phyloP scores from a whole-genome alignment of 371 early-diverging fungal species.

The Dichotomocladium elegans region DNA sequence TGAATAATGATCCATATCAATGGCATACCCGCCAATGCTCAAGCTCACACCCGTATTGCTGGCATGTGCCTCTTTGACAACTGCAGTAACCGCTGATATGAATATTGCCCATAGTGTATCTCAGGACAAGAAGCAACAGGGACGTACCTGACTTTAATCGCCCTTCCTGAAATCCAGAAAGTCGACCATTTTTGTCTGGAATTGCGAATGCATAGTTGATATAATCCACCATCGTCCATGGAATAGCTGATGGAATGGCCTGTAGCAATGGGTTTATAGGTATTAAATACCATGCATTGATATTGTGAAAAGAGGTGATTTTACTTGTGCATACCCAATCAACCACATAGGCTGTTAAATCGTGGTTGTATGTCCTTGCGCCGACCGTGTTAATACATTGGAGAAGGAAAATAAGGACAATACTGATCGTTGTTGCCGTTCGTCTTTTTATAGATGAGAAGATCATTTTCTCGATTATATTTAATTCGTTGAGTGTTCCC shows the following conservation, averaged over 20 bases:
- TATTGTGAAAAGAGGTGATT: no score
- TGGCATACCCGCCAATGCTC: conserved; percentile 35
- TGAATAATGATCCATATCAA: background rate
- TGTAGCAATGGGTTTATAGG: conserved; percentile 5
- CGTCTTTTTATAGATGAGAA: no score
- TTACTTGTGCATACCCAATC: conserved; percentile 35
- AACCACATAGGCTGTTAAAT: conserved; percentile 36
- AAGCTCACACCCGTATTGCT: conserved; percentile 28
- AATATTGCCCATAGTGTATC: no score
- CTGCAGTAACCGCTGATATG: conserved; percentile 7
- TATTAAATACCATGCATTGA: background rate
- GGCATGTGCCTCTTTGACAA: conserved; percentile 29
- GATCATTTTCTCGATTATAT: no score
- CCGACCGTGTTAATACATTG: no score
- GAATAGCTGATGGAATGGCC: conserved; percentile 19
- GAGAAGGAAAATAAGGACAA: no score
- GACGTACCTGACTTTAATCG: conserved; percentile 11
- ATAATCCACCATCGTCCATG: conserved; percentile 32
- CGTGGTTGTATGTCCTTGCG: no score
- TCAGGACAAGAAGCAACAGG: no score
- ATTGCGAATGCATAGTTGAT: conserved; percentile 37
- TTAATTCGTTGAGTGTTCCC: no score
- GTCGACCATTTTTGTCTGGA: conserved; percentile 20
- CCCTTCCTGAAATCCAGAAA: conserved; percentile 11
- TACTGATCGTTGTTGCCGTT: no score